These are phyloP conservation scores for Saccharomyces pastorianus DNA, from an alignment of 1,139 yeast genomes.

Conservation along the genomic window DNA sequence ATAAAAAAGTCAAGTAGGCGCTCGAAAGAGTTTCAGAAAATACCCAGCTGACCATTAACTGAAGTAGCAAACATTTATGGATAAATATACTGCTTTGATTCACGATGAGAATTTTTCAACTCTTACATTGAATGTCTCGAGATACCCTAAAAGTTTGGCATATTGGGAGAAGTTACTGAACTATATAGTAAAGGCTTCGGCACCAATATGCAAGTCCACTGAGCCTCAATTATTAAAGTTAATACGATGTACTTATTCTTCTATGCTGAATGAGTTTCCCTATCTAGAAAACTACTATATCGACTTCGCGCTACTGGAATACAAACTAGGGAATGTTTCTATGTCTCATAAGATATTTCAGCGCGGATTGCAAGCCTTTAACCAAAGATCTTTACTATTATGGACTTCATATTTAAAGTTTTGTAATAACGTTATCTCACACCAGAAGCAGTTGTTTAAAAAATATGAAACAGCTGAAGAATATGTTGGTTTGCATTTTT, in stretches of 20 bases:
- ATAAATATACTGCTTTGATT: slow-evolving; percentile 13
- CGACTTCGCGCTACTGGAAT: slow-evolving; percentile 62
- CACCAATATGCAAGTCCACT: slow-evolving; percentile 25
- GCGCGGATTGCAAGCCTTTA: slow-evolving; percentile 39
- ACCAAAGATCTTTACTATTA: slow-evolving; percentile 46
- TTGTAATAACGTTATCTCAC: slow-evolving; percentile 36
- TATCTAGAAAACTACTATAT: slow-evolving; percentile 72
- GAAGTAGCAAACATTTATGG: slow-evolving; percentile 11
- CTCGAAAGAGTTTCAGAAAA: not conserved
- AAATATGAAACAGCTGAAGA: slow-evolving; percentile 56
- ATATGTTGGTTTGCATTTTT: slow-evolving; percentile 64
- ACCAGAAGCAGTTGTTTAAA: slow-evolving; percentile 32
- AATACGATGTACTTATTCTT: slow-evolving; percentile 42
- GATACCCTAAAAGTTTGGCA: slow-evolving; percentile 21
- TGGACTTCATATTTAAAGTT: slow-evolving; percentile 67
- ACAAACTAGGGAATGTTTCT: slow-evolving; percentile 47
- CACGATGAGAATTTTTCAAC: slow-evolving; percentile 22
- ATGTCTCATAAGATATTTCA: slow-evolving; percentile 45
- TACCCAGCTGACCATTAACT: not conserved
- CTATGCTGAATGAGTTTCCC: slow-evolving; percentile 59
- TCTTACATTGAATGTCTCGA: slow-evolving; percentile 20
- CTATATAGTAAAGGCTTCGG: slow-evolving; percentile 18
- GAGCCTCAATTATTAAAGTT: slow-evolving; percentile 15
- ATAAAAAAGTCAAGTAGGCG: not conserved
- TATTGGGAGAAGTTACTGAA: slow-evolving; percentile 30